Base-by-base conservation (phyloP, 2,329 filamentous ascomycete species). In the Cadophora gregata region DNA sequence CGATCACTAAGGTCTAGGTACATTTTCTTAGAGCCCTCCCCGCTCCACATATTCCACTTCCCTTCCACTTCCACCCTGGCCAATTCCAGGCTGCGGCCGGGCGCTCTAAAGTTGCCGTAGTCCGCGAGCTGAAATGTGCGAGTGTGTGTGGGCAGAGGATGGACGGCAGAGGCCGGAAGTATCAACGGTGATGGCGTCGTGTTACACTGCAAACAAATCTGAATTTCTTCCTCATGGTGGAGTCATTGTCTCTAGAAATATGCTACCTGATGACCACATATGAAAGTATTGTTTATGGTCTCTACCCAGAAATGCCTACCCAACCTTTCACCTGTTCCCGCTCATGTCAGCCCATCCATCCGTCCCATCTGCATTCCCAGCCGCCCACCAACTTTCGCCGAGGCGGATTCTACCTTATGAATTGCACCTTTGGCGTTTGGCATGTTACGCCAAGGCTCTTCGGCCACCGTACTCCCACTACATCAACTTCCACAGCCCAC, bases 381-480 rank as follows among this genome's bases (percentile, higher is more conserved):
- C 48, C 64, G 47, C 47, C 21, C 59, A 50, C 27, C 27, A 53
- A 3, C 45, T 62, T 45, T 56, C 50, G 24, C 21, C 51, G 38
- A 27, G 27, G 24, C 31, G 31, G 16, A 47, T 25, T 21, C 31
- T 24, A n/a, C 1, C 29, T n/a, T 25, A 21, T n/a, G 21, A n/a
- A 36, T n/a, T 58, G 55, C 53, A 14, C 53, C 24, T 58, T 58
- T 58, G 55, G 27, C 33, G 19, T 21, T 38, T 16, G 7, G 12
- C 16, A 5, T 42, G n/a, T 9, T 31, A 31, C 14, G 50, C 27
- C 51, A 19, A 21, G 9, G 12, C 33, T 24, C 31, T 53, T 38
- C 33, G 69, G 68, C 63, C 67, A 67, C 73, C 72, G 71, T 74
- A 74, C 59, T 71, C 67, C 50, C 70, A 64, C 64, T 72, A 74